Base-by-base conservation (phyloP, 129 eudicot species). In the Artemisia annua region DNA sequence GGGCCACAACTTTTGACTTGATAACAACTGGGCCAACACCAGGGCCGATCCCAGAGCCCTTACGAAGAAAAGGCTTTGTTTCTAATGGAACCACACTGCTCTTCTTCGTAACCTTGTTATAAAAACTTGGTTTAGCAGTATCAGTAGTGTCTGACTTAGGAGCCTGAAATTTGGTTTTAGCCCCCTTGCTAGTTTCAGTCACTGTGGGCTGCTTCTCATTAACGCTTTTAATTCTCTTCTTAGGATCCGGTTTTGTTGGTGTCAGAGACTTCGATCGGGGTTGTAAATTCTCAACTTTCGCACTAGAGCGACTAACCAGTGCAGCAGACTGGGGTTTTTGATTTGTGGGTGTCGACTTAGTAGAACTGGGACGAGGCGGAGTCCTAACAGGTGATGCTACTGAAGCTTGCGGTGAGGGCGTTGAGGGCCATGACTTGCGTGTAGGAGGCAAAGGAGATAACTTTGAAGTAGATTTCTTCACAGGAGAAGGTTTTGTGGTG, bases 71-170 rank as follows among this genome's bases (percentile, higher is more conserved):
- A 43, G 99, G 91, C 83, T 90, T 94, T 9, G 91, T 71, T 84
- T 90, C 96, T 71, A 90, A 67, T 43, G 99, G 99, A 68, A 94
- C 99, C 58, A 94, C 97, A 66, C 93, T 90, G 80, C 87, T 78
- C 74, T 83, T 88, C 81, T 67, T 93, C 13, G 97, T 86, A 35
- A 86, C 92, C 84, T 87, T 93, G 86, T 77, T 87, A 48, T 84
- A 83, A 30, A 86, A 77, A 60, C 80, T 82, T 22, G 91, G 91
- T 75, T 94, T 94, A n/a, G 86, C 82, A 9, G 83, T 61, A 48
- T 83, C 49, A 73, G 75, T 50, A 68, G 72, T 59, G 30, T 84
- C 88, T 72, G 75, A 80, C 64, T 54, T 81, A 63, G 89, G 14
- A 52, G 72, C 66, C 70, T 86, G 87, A 80, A 71, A 66, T 65